Percentiles rank a stretch among this genome's conserved stretches.
Conservation (phyloP, 139 green algal genomes). For the Desmodesmus armatus region DNA sequence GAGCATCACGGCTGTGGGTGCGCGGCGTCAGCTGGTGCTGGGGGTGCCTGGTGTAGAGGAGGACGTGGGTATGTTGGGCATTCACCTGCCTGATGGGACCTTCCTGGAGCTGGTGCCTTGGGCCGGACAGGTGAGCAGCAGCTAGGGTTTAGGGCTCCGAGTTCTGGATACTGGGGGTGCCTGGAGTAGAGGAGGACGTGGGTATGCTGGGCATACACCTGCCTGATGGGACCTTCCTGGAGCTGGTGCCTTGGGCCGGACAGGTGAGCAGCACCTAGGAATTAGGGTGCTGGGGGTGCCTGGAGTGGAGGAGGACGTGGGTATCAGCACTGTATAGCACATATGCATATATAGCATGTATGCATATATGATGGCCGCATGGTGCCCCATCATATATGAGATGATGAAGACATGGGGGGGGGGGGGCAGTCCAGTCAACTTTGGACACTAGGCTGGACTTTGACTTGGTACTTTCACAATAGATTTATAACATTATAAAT, state of each 20-base stretch:
- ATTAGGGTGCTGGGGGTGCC: constrained; percentile 70
- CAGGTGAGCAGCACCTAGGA: constrained; percentile 49
- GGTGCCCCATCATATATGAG: no score
- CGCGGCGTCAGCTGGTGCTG: constrained; percentile 66
- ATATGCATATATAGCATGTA: no score
- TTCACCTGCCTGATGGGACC: constrained; percentile 73
- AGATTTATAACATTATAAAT: no score
- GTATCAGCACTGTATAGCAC: constrained; percentile 58
- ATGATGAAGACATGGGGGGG: no score
- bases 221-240: constrained; percentile 79
- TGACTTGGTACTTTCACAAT: no score
- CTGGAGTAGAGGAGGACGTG: constrained; percentile 89
- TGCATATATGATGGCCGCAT: no score
- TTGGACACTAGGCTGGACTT: no score
- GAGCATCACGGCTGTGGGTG: constrained; percentile 89
- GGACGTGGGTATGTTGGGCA: constrained; percentile 92
- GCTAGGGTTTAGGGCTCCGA: no score
- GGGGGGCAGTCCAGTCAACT: no score
- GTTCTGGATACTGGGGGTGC: constrained; percentile 66
- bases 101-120: constrained; percentile 95
- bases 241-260: constrained; percentile 90
- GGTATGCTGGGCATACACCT: constrained; percentile 90
- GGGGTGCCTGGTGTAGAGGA: constrained; percentile 83
- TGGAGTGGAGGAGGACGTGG: constrained; percentile 90
- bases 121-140: constrained; percentile 67